Evolutionary conservation across 1,284 basidiomycete species (phyloP), one percentile per base, ranked within the genome.

Genomic region (Cronartium quercuum): DNA sequence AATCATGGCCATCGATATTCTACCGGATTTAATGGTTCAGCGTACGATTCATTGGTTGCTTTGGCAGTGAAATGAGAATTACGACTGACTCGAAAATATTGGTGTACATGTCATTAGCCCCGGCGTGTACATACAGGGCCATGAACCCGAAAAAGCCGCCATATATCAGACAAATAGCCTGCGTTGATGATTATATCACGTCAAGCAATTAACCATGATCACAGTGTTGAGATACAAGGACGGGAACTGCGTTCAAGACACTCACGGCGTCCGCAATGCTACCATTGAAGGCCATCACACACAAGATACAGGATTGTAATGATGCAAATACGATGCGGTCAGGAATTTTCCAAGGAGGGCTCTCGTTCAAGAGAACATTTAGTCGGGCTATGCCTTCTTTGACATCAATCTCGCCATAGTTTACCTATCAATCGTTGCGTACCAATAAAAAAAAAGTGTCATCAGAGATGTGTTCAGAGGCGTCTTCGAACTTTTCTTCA

Each of bases 191-290:
- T 60, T 2, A 4, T 15, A 60, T 24, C 21, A 6, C 5, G 12
- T 60, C 6, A 60, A 4, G n/a, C 21, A 29, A 60, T 60, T 29
- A 29, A 29, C 21, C n/a, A 13, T 18, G 21, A 51, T 51, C 47
- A 51, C 3, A 13, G 10, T 51, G 47, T 47, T 10, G 44, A 47
- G 10, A 10, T 47, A 60, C 3, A 6, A 60, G n/a, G 3, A 60
- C 21, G 35, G 6, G 3, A 51, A 3, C 47, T 51, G 13, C 35
- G 58, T 60, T 60, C 3, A 35, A 60, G n/a, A 47, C 10, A 21
- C 34, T 60, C 15, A 60, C 58, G 13, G 58, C 58, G 34, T 60
- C 58, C n/a, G 34, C 58, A 60, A 60, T 60, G 34, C 58, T 60
- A 3, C 58, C 58, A 6, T 15, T 35, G 34, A 60, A 60, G 34